A percentile compares a stretch with the other conserved stretches of the same genome.
These are phyloP conservation scores for Nakazawaea holstii DNA, from an alignment of 805 yeast genomes.

Conservation along the genomic window DNA sequence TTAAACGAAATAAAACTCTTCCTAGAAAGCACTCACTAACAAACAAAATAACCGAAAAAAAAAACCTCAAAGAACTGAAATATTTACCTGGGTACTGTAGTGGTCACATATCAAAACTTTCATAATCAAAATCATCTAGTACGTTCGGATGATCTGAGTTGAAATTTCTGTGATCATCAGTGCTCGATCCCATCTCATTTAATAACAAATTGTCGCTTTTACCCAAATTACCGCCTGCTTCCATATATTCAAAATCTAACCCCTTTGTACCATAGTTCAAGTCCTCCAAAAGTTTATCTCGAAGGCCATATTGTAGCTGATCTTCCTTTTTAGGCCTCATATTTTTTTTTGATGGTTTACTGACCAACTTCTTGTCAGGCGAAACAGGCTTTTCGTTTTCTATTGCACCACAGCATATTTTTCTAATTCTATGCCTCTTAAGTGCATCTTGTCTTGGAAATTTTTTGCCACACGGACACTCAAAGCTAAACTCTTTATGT, in stretches of 20 bases:
- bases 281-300: constrained; percentile 8
- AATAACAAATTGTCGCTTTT: neutral
- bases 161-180: neutral
- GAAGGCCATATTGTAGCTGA: constrained; percentile 5
- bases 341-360: constrained; percentile 27
- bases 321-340: constrained; percentile 29
- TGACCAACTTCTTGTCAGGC: constrained; percentile 16
- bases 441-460: constrained; percentile 89
- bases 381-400: constrained; percentile 25
- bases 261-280: constrained; percentile 1
- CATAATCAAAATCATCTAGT: constrained; percentile 1
- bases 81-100: neutral
- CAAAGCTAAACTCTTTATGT: constrained; percentile 66
- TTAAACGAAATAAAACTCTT: too few relatives aligned
- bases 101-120: neutral
- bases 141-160: neutral
- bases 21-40: too few relatives aligned
- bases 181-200: neutral
- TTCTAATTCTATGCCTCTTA: constrained; percentile 70
- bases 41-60: neutral
- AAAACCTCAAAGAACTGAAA: neutral
- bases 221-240: neutral
- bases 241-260: neutral
- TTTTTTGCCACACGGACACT: constrained; percentile 91
- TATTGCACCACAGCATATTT: constrained; percentile 78